Conservation (phyloP, 352 stramenopile genomes). For the Phytophthora chlamydospora region DNA sequence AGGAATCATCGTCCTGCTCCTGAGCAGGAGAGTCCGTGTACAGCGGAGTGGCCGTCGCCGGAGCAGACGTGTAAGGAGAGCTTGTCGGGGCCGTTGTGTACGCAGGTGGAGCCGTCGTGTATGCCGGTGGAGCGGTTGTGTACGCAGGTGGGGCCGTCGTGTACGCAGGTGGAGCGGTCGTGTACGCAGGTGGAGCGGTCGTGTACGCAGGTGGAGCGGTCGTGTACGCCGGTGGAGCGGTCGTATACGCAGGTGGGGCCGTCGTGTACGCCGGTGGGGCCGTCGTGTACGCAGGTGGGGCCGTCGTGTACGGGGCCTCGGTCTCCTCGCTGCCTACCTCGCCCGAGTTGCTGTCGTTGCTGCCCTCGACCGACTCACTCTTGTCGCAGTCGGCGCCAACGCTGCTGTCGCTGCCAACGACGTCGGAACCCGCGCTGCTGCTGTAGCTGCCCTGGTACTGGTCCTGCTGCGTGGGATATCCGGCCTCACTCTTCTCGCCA, state of each 20-base stretch:
- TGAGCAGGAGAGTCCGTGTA: too few relatives aligned
- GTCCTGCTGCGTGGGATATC: conserved; percentile 4
- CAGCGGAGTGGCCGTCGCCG: too few relatives aligned
- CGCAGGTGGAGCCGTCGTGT: neutral
- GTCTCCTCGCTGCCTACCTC: conserved; percentile 7
- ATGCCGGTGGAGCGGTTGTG: conserved; percentile 1
- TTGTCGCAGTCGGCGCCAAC: conserved; percentile 4
- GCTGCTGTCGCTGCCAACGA: conserved; percentile 5
- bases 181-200: neutral
- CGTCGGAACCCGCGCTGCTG: conserved; percentile 7
- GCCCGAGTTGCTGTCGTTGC: conserved; percentile 8
- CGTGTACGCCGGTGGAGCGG: neutral
- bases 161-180: conserved; percentile 1
- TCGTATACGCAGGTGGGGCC: neutral
- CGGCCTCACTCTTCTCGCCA: conserved; percentile 4
- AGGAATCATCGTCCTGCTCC: too few relatives aligned
- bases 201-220: conserved; percentile 3
- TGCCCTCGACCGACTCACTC: neutral
- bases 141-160: neutral
- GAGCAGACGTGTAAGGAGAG: too few relatives aligned
- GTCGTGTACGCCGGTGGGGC: neutral
- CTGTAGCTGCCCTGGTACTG: conserved; percentile 17
- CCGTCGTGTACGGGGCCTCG: conserved; percentile 6
- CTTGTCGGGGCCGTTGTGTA: neutral
- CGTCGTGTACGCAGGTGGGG: neutral